Percentiles rank a stretch among this genome's conserved stretches.
Conservation (phyloP, 768 basidiomycete genomes). For the Exidia glandulosa region DNA sequence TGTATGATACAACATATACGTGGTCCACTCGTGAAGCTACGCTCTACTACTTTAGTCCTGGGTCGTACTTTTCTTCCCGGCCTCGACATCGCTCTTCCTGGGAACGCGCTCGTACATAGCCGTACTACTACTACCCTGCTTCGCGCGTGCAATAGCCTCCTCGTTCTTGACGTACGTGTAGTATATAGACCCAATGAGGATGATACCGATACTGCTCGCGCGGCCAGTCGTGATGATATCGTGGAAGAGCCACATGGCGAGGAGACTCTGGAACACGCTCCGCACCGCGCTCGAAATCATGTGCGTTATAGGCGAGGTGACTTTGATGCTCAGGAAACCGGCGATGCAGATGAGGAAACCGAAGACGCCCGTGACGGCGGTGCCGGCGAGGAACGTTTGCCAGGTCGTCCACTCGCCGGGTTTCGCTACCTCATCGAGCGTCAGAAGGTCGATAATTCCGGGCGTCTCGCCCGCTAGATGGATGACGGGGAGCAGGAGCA, state of each 20-base stretch:
- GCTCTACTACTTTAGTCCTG: conserved; percentile 21
- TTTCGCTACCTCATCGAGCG: conserved; percentile 24
- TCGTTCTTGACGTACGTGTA: conserved; percentile 82
- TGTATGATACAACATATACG: neutral
- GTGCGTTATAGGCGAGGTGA: conserved; percentile 94
- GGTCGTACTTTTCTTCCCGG: conserved; percentile 22
- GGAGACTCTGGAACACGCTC: conserved; percentile 81
- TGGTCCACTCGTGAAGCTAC: conserved; percentile 17
- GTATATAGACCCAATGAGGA: conserved; percentile 69
- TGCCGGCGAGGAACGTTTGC: conserved; percentile 65
- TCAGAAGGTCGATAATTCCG: conserved; percentile 46
- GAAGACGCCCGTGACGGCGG: conserved; percentile 66
- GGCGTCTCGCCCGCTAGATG: conserved; percentile 67
- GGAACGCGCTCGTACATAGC: conserved; percentile 49
- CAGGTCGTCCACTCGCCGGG: conserved; percentile 1
- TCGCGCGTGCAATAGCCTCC: neutral
- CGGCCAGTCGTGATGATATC: conserved; percentile 81
- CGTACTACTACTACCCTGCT: conserved; percentile 10
- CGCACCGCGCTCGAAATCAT: conserved; percentile 95
- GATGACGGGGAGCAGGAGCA: conserved; percentile 62
- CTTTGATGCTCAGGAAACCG: conserved; percentile 87
- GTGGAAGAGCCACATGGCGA: conserved; percentile 69
- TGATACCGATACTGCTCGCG: conserved; percentile 66
- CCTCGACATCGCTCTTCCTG: conserved; percentile 54
- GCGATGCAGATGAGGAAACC: conserved; percentile 95